These are phyloP conservation scores for Phytophthora chlamydospora DNA, from an alignment of 352 stramenopile species.

Conservation along the genomic window DNA sequence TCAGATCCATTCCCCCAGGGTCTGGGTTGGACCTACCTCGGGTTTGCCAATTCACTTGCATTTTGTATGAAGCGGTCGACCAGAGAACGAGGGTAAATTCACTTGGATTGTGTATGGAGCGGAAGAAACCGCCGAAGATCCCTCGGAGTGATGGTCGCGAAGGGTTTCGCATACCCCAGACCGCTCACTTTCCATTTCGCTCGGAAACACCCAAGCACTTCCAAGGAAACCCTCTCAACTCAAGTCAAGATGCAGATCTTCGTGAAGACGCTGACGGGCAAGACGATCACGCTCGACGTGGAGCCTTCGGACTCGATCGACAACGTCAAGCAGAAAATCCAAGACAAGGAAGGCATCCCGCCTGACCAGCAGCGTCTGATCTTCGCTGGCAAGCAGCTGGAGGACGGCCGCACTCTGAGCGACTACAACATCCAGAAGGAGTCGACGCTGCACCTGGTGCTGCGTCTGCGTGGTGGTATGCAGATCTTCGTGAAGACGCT, in stretches of 20 bases:
- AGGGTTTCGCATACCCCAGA: neutral
- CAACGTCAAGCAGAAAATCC: conserved; percentile 89
- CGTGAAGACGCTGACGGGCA: conserved; percentile 52
- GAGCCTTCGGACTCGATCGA: conserved; percentile 32
- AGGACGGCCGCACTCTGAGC: too few relatives aligned
- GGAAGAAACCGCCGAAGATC: too few relatives aligned
- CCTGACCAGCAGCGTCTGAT: conserved; percentile 94
- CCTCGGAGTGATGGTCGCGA: conserved; percentile 2
- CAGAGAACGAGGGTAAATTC: conserved; percentile 24
- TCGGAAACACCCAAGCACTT: conserved; percentile 19
- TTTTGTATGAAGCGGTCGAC: conserved; percentile 11
- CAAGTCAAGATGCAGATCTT: conserved; percentile 29
- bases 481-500: conserved; percentile 14
- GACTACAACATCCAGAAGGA: conserved; percentile 97
- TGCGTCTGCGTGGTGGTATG: conserved; percentile 82
- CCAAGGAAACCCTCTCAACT: conserved; percentile 6
- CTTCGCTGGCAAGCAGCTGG: too few relatives aligned
- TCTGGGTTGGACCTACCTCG: conserved; percentile 13
- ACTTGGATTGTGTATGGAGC: too few relatives aligned
- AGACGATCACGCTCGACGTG: conserved; percentile 71
- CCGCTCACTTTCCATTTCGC: conserved; percentile 29
- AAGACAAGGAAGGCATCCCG: conserved; percentile 86
- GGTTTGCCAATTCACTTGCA: neutral
- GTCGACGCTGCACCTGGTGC: conserved; percentile 95
- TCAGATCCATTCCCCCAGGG: conserved; percentile 22